Percentiles rank a stretch among this genome's conserved stretches.
These are phyloP conservation scores for Cladosporium velox DNA, from an alignment of 2,329 filamentous ascomycete genomes.

Conservation along the genomic window DNA sequence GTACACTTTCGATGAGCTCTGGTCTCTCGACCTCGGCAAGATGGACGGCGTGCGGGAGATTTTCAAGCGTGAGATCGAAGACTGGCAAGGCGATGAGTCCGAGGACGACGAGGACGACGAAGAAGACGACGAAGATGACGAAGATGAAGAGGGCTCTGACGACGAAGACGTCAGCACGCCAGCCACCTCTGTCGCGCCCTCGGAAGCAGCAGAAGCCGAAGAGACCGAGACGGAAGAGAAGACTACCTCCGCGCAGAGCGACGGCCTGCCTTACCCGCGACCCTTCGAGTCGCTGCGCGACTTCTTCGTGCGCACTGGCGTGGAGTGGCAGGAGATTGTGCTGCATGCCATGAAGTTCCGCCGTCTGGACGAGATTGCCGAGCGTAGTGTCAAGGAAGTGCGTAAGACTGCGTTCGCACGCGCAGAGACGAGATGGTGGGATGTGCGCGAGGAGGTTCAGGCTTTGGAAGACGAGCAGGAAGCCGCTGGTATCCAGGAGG, in stretches of 20 bases:
- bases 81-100: conserved; percentile 67
- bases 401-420: conserved; percentile 87
- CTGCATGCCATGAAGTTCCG: conserved; percentile 73
- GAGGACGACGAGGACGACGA: conserved; percentile 52
- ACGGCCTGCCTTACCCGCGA: conserved; percentile 72
- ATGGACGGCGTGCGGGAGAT: conserved; percentile 92
- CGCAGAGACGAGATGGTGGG: conserved; percentile 98
- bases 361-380: conserved; percentile 62
- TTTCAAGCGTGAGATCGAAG: conserved; percentile 79
- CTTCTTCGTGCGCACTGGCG: conserved; percentile 85
- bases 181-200: conserved; percentile 26
- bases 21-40: conserved; percentile 90
- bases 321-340: conserved; percentile 86
- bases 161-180: conserved; percentile 46
- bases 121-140: conserved; percentile 55
- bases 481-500: conserved; percentile 89
- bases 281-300: conserved; percentile 90
- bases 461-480: conserved; percentile 94
- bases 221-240: conserved; percentile 30
- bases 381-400: conserved; percentile 82
- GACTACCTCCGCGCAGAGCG: conserved; percentile 59
- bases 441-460: conserved; percentile 89
- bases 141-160: conserved; percentile 41
- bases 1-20: conserved; percentile 93
- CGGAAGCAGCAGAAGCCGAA: conserved; percentile 23